Percentiles rank a stretch among this genome's conserved stretches.
phyloP scores from a whole-genome alignment of 129 eudicot genomes.

The Saposhnikovia divaricata region DNA sequence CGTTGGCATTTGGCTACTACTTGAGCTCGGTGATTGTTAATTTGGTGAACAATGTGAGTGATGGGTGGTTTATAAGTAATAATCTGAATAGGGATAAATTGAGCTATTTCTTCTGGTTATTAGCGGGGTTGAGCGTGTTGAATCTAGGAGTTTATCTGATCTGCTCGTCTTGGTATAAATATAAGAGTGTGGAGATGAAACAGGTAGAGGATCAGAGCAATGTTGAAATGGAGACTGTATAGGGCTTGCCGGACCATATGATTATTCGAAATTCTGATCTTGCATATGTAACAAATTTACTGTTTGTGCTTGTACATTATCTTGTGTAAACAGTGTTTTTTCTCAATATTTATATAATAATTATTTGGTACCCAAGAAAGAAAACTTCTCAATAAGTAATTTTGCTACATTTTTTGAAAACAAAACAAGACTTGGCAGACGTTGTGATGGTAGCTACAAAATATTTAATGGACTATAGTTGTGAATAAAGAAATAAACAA shows the following conservation, averaged over 20 bases:
- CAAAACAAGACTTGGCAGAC: too few species aligned
- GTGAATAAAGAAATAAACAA: too few species aligned
- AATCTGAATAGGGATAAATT: neutral
- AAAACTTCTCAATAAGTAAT: too few species aligned
- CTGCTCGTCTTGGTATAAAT: neutral
- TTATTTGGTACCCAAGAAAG: too few species aligned
- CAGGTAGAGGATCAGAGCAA: neutral
- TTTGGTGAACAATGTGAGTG: neutral
- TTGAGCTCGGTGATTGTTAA: constrained; percentile 1
- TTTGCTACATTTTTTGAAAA: too few species aligned
- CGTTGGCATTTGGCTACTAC: constrained; percentile 1
- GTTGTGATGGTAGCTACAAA: too few species aligned
- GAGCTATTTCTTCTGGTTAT: neutral
- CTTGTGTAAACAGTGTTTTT: neutral
- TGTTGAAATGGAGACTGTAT: neutral
- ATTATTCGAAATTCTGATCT: neutral
- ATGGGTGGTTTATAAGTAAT: neutral
- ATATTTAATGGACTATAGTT: too few species aligned
- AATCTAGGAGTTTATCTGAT: neutral
- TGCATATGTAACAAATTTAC: neutral
- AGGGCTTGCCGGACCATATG: neutral
- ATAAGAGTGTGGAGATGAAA: neutral
- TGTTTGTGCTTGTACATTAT: neutral
- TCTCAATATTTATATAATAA: neutral
- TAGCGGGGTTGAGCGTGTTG: neutral